Evolutionary conservation across 2,329 filamentous ascomycete species (phyloP).

Genomic region (Penicillium sp.): DNA sequence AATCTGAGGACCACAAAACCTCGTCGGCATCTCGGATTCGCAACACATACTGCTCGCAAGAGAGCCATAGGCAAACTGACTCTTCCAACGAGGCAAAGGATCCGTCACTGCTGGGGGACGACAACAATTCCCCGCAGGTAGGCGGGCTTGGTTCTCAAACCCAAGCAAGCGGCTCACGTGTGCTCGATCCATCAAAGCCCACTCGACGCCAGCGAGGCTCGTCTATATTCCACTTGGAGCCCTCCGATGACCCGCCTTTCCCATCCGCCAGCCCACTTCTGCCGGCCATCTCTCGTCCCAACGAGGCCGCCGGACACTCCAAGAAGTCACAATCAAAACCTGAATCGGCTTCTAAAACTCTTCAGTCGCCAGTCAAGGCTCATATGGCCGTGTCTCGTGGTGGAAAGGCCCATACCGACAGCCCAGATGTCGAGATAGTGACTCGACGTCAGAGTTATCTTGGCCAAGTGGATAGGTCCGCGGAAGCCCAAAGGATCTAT

Average conservation of each 20-base stretch:
- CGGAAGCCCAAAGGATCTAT: conserved; percentile 33
- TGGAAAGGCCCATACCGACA: not conserved
- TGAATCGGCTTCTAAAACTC: conserved; percentile 11
- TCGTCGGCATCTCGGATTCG: conserved; percentile 38
- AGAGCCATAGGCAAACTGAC: conserved; percentile 15
- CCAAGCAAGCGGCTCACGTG: conserved; percentile 22
- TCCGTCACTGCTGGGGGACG: conserved; percentile 1
- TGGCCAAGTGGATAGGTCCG: conserved; percentile 16
- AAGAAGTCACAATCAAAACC: not conserved
- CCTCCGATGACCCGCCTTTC: conserved; percentile 17
- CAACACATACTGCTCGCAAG: conserved; percentile 35
- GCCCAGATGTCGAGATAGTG: conserved; percentile 16
- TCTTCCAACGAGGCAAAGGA: conserved; percentile 19
- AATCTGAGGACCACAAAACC: conserved; percentile 27
- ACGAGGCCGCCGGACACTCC: conserved; percentile 7
- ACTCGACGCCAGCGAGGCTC: conserved; percentile 17
- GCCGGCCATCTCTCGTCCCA: conserved; percentile 4
- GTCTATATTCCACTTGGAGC: conserved; percentile 6
- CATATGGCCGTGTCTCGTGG: not conserved
- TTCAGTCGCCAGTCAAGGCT: not conserved
- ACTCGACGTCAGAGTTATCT: conserved; percentile 26
- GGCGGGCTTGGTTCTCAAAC: conserved; percentile 27
- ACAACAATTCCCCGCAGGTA: conserved; percentile 4
- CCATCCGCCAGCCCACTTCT: conserved; percentile 24
- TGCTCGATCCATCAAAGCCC: conserved; percentile 29